Percentiles rank a stretch among this genome's conserved stretches.
These are phyloP conservation scores for Podila epigama DNA, from an alignment of 192 early-diverging fungal genomes.

Conservation along the genomic window DNA sequence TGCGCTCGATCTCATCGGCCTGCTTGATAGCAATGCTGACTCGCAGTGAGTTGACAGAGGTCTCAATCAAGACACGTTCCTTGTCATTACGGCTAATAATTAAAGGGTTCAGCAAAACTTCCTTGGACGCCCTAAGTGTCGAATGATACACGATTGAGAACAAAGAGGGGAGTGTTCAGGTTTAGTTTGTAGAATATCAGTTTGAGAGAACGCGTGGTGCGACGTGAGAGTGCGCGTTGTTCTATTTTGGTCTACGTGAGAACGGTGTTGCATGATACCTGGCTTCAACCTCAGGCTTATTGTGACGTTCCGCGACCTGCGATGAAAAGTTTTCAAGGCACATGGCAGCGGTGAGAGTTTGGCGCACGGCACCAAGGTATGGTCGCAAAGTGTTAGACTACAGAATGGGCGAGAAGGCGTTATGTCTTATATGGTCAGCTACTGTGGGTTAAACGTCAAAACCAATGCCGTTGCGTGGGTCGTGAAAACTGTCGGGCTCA, in stretches of 20 bases:
- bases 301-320: constrained; percentile 96
- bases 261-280: too few species aligned
- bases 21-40: constrained; percentile 97
- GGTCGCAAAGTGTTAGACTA: constrained; percentile 98
- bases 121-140: constrained; percentile 67
- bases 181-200: neutral
- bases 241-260: too few species aligned
- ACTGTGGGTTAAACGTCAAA: too few species aligned
- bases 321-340: constrained; percentile 98
- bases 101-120: constrained; percentile 87
- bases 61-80: constrained; percentile 91
- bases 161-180: neutral
- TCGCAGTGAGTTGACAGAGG: constrained; percentile 92
- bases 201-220: neutral
- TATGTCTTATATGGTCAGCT: too few species aligned
- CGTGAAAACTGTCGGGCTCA: too few species aligned
- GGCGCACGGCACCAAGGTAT: constrained; percentile 93
- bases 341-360: constrained; percentile 92
- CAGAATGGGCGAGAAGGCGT: too few species aligned
- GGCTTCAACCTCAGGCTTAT: constrained; percentile 97
- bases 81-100: constrained; percentile 91
- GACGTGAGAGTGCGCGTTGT: too few species aligned
- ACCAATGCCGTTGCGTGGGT: too few species aligned
- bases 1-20: constrained; percentile 95
- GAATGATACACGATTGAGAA: neutral